A percentile compares a stretch with the other conserved stretches of the same genome.
These are phyloP conservation scores for Fusarium scirpi DNA, from an alignment of 2,329 filamentous ascomycete genomes.

Conservation along the genomic window DNA sequence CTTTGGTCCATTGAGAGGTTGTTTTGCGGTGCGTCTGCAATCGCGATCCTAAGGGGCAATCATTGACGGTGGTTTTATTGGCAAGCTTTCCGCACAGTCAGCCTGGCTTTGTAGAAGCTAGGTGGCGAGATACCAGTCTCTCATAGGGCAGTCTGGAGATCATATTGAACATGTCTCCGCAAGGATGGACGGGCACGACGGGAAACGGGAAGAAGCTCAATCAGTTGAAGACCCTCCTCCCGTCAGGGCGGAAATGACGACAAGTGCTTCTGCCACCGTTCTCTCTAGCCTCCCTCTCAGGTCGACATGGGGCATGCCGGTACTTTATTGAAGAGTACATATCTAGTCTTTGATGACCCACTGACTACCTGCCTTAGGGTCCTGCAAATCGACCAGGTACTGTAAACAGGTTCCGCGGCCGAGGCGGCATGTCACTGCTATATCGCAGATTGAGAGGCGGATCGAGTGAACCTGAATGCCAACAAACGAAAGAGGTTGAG, in stretches of 20 bases:
- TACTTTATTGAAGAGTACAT: constrained; percentile 24
- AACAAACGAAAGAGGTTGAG: constrained; percentile 17
- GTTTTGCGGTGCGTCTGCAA: constrained; percentile 27
- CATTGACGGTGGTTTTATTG: constrained; percentile 23
- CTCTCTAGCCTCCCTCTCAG: constrained; percentile 2
- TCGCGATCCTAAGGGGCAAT: constrained; percentile 31
- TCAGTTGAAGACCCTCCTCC: neutral
- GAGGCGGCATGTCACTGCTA: constrained; percentile 38
- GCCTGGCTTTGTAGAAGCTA: constrained; percentile 2
- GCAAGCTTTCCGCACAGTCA: constrained; percentile 5
- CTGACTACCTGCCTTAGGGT: constrained; percentile 14
- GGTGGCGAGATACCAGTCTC: constrained; percentile 1
- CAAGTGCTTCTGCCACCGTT: constrained; percentile 23
- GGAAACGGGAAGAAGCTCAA: constrained; percentile 22
- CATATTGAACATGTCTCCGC: constrained; percentile 1
- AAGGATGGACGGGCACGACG: constrained; percentile 14
- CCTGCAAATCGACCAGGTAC: constrained; percentile 27
- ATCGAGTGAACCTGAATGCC: constrained; percentile 15
- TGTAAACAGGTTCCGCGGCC: constrained; percentile 37
- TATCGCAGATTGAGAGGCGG: constrained; percentile 33
- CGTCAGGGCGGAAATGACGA: constrained; percentile 33
- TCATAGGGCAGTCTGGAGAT: constrained; percentile 13
- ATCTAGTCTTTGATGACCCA: constrained; percentile 23
- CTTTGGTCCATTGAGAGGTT: constrained; percentile 11
- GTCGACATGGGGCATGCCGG: constrained; percentile 5